A percentile compares a stretch with the other conserved stretches of the same genome.
Evolutionary conservation across 2,329 filamentous ascomycete species (phyloP).

Genomic region (Ceratocystis huliohia): DNA sequence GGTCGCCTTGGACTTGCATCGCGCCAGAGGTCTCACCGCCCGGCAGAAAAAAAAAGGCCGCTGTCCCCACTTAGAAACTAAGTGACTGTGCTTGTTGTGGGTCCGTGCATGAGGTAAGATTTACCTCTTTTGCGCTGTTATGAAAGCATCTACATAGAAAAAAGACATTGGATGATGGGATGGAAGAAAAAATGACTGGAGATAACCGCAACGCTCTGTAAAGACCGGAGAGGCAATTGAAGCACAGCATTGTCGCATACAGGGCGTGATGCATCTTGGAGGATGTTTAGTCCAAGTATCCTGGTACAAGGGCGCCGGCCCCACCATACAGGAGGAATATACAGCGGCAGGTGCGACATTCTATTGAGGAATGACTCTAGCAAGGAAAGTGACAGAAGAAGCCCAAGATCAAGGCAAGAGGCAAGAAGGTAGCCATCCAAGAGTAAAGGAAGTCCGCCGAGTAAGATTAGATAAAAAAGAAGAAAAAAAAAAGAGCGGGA

Average conservation of each 20-base stretch:
- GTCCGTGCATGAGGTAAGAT: background rate
- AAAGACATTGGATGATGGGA: background rate
- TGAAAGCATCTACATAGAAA: background rate
- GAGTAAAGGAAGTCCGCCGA: background rate
- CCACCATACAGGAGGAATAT: background rate
- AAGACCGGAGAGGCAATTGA: background rate
- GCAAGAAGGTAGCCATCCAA: background rate
- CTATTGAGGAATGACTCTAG: background rate
- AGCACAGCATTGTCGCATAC: background rate
- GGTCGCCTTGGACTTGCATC: background rate
- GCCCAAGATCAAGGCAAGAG: background rate
- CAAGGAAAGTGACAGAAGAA: background rate
- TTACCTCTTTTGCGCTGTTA: slow-evolving; percentile 5
- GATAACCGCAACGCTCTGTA: background rate
- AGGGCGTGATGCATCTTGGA: background rate
- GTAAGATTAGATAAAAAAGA: background rate
- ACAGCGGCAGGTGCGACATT: background rate
- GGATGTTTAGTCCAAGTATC: no score
- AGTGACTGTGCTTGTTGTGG: background rate
- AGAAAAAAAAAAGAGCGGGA: background rate
- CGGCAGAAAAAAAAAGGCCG: slow-evolving; percentile 3
- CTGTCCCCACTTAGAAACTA: background rate
- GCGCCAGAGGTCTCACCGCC: background rate
- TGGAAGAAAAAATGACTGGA: background rate
- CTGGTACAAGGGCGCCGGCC: no score